Evolutionary conservation across 106 monocot species (phyloP), one percentile per base, ranked within the genome.

Genomic region (Allium fistulosum): DNA sequence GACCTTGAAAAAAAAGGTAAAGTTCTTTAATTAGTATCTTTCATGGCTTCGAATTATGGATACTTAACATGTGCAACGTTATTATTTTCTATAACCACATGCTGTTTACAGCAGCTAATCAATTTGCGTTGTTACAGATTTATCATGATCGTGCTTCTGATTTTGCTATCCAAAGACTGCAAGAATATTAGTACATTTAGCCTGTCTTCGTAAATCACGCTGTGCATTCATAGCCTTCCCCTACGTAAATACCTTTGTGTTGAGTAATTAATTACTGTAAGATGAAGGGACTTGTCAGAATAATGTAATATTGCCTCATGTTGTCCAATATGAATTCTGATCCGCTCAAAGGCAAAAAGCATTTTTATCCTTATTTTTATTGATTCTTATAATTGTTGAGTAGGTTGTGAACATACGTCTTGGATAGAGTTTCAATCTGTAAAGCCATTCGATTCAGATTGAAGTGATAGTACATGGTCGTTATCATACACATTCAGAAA

Each of bases 191-290:
- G 48, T 17, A 50, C 48, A 10, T 12, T 27, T 50, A 65, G 48
- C 11, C 48, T 47, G 48, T 65, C 26, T 65, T 48, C 51, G 49
- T 65, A 65, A 17, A 65, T 65, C 18, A 50, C 51, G 26, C 65
- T 65, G 65, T 65, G 48, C 65, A 49, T 65, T 65, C 65, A 22
- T 63, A 63, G 12, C 47, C 63, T 63, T 37, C 8, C 63, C 46
- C 46, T 5, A 60, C 60, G 16, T 12, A 63, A 46, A 63, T 46
- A 6, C 47, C 63, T 47, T 63, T 45, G 63, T 63, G 45, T n/a
- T 47, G 63, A 8, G 46, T 63, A 63, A 5, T 63, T 12, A 47
- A 18, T 45, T 63, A 63, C 46, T 18, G 9, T 26, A 11, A 60
- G 60, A 26, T 26, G 37, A 37, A 37, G 37, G 60, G 28, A 10